These are phyloP conservation scores for Tetracladium maxilliforme DNA, from an alignment of 2,329 filamentous ascomycete species.

Conservation along the genomic window DNA sequence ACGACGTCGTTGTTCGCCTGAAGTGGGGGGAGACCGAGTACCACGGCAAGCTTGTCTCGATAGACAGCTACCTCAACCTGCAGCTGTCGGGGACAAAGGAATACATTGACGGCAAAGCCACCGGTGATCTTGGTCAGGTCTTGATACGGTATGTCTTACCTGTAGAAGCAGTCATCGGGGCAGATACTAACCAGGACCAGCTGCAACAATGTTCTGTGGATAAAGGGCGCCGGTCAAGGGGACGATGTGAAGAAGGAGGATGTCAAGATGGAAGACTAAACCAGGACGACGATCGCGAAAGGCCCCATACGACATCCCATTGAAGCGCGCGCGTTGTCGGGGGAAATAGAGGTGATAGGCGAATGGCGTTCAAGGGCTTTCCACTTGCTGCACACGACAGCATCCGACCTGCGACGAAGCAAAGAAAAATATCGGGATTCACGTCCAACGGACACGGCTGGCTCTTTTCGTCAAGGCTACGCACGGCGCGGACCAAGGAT, in stretches of 20 bases:
- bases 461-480: no score
- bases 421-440: no score
- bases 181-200: slow-evolving; percentile 22
- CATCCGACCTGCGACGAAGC: no score
- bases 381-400: no score
- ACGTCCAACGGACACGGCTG: no score
- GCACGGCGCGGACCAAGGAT: no score
- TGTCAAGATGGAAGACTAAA: slow-evolving; percentile 40
- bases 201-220: slow-evolving; percentile 97
- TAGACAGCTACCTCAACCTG: slow-evolving; percentile 99
- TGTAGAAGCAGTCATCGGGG: not conserved
- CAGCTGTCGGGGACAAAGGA: slow-evolving; percentile 85
- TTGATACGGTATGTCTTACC: slow-evolving; percentile 57
- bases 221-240: slow-evolving; percentile 44
- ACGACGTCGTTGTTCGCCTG: slow-evolving; percentile 78
- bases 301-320: no score
- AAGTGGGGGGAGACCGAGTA: slow-evolving; percentile 99
- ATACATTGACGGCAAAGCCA: slow-evolving; percentile 77
- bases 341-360: no score
- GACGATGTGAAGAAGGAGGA: slow-evolving; percentile 30
- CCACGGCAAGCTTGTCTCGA: slow-evolving; percentile 80
- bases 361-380: no score
- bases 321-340: no score
- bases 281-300: no score
- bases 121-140: slow-evolving; percentile 76